Conservation (phyloP, 768 basidiomycete species). For the Lentinula detonsa region DNA sequence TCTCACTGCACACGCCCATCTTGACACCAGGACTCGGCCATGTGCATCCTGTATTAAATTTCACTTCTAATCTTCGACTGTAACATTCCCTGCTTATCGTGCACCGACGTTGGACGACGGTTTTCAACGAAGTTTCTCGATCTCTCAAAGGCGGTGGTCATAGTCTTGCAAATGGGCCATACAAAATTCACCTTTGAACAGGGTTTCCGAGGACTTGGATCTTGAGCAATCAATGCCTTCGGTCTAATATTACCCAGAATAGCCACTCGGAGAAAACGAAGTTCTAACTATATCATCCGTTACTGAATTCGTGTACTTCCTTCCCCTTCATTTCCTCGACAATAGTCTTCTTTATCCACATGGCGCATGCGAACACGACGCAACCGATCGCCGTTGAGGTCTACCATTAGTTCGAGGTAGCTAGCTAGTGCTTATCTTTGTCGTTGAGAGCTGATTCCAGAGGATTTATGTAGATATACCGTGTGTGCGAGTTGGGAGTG, state of each 20-base stretch:
- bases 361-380: background rate
- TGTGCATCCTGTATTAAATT: background rate
- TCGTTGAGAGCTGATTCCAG: too few relatives aligned
- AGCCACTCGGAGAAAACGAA: background rate
- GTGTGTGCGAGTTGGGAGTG: too few relatives aligned
- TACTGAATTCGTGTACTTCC: background rate
- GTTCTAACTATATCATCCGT: background rate
- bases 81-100: background rate
- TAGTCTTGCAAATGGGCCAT: background rate
- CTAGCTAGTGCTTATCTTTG: too few relatives aligned
- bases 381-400: background rate
- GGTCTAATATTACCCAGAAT: background rate
- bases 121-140: background rate
- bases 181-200: background rate
- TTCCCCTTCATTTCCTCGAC: background rate
- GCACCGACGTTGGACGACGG: background rate
- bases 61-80: background rate
- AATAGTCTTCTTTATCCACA: background rate
- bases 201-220: background rate
- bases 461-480: too few relatives aligned
- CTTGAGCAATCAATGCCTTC: background rate
- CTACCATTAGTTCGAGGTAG: background rate
- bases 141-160: background rate
- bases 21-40: background rate
- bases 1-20: background rate